phyloP scores from a whole-genome alignment of 2,329 filamentous ascomycete genomes.

The Parastagonospora avenae region DNA sequence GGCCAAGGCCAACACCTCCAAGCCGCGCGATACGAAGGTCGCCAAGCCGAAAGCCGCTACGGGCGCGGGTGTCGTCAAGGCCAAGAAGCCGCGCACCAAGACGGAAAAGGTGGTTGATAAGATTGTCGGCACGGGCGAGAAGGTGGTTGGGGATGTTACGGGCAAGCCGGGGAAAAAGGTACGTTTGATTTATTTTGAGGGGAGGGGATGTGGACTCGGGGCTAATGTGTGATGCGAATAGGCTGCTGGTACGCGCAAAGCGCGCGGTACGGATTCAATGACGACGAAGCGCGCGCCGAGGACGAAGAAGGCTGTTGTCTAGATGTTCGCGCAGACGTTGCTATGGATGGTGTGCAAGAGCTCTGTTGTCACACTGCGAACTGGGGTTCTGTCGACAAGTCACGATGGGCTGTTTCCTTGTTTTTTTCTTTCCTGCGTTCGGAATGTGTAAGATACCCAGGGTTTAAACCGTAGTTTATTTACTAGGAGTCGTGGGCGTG shows the following conservation, averaged over 20 bases:
- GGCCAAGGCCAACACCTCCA: constrained; percentile 47
- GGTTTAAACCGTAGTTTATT: too few species aligned
- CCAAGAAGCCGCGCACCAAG: constrained; percentile 32
- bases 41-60: constrained; percentile 27
- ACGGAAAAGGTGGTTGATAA: constrained; percentile 36
- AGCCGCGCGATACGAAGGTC: constrained; percentile 45
- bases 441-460: too few species aligned
- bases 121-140: constrained; percentile 29
- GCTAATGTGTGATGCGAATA: background rate
- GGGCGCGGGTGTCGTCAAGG: constrained; percentile 10
- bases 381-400: too few species aligned
- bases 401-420: too few species aligned
- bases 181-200: constrained; percentile 6
- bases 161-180: constrained; percentile 39
- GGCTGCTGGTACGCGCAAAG: constrained; percentile 17
- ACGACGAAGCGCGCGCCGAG: too few species aligned
- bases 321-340: too few species aligned
- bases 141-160: constrained; percentile 28
- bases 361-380: too few species aligned
- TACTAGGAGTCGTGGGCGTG: too few species aligned
- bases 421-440: too few species aligned
- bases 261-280: too few species aligned
- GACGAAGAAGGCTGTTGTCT: too few species aligned
- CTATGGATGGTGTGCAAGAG: too few species aligned
- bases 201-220: background rate